phyloP scores from a whole-genome alignment of 139 green algal species.

The Eudorina sp. region DNA sequence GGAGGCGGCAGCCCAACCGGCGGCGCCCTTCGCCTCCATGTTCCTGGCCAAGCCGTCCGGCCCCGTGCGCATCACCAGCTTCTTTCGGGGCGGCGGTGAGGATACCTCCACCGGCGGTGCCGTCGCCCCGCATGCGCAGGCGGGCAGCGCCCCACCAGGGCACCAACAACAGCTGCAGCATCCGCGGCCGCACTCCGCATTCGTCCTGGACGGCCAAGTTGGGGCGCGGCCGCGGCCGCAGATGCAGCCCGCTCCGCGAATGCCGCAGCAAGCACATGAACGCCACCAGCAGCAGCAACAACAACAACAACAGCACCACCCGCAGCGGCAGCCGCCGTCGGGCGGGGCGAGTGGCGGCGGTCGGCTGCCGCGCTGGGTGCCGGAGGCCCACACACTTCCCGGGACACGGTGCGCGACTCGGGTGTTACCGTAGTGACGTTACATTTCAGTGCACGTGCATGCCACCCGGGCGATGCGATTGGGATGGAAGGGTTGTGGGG shows the following conservation, averaged over 20 bases:
- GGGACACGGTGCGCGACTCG: conserved; percentile 65
- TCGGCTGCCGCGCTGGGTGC: conserved; percentile 49
- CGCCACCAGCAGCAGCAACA: neutral
- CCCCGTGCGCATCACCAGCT: conserved; percentile 22
- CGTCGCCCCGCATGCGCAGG: no score
- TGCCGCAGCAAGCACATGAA: neutral
- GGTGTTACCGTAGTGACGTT: no score
- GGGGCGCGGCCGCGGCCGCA: neutral
- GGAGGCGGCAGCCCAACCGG: conserved; percentile 1
- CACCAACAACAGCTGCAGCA: no score
- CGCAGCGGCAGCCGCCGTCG: neutral
- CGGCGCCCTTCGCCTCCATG: conserved; percentile 3
- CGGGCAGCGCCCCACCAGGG: no score
- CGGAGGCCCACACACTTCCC: conserved; percentile 73
- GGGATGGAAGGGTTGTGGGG: no score
- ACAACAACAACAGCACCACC: neutral
- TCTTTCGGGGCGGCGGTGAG: neutral
- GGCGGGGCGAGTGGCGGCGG: neutral
- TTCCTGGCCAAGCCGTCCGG: neutral
- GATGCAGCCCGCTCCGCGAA: no score
- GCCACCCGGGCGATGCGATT: no score
- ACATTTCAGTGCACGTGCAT: no score
- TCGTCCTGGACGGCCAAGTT: neutral
- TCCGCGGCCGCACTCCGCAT: neutral
- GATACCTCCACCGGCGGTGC: no score